Conservation (phyloP, 2,329 filamentous ascomycete species). For the Stylonectria norvegica region DNA sequence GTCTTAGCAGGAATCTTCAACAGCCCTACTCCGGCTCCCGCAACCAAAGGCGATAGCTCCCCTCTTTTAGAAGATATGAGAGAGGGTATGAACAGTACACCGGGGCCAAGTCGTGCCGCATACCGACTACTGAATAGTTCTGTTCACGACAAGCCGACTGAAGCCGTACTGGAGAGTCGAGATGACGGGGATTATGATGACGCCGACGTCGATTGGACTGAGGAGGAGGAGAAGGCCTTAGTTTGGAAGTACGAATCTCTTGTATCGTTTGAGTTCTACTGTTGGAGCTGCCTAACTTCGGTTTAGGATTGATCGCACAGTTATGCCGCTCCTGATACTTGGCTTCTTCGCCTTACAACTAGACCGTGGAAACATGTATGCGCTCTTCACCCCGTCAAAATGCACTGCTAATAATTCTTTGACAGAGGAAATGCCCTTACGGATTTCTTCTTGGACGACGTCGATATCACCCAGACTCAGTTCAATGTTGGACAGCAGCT, state of each 20-base stretch:
- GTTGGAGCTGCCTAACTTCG: neutral
- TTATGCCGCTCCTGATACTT: constrained; percentile 45
- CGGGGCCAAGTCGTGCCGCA: neutral
- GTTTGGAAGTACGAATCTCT: constrained; percentile 27
- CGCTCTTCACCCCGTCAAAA: neutral
- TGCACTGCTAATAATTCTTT: neutral
- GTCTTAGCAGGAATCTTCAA: constrained; percentile 3
- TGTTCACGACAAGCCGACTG: constrained; percentile 5
- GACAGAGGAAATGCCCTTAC: constrained; percentile 40
- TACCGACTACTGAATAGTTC: constrained; percentile 14
- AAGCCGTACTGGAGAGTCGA: constrained; percentile 7
- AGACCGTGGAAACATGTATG: constrained; percentile 36
- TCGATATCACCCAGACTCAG: constrained; percentile 45
- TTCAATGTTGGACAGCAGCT: constrained; percentile 48
- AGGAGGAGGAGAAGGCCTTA: constrained; percentile 27
- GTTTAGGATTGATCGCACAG: constrained; percentile 41
- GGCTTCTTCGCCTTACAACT: constrained; percentile 46
- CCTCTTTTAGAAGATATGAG: neutral
- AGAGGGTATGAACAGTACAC: neutral
- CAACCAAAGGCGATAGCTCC: constrained; percentile 4
- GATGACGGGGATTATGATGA: constrained; percentile 13
- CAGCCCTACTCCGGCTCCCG: neutral
- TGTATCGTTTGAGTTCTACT: too few relatives aligned
- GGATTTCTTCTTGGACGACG: constrained; percentile 43
- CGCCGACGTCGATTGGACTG: constrained; percentile 23